Conservation (phyloP, 441 rosid genomes). For the Gossypium gossypioides region DNA sequence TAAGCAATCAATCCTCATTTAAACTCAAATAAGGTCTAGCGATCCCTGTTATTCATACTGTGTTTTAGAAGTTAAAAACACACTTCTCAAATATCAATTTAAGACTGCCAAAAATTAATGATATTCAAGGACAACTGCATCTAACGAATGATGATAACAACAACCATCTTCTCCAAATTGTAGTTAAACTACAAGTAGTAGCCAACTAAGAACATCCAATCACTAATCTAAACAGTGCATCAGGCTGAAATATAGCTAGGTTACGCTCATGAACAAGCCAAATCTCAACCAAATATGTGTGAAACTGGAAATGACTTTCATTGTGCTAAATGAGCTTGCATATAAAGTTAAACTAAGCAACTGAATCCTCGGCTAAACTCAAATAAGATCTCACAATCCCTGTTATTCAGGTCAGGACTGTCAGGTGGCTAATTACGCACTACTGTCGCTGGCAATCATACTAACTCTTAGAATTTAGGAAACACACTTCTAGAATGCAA, state of each 20-base stretch:
- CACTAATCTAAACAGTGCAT: not conserved
- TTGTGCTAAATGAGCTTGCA: not conserved
- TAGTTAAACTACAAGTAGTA: not conserved
- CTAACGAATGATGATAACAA: not conserved
- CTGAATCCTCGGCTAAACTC: not conserved
- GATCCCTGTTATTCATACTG: not conserved
- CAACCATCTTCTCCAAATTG: not conserved
- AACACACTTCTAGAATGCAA: not conserved
- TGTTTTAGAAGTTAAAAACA: not conserved
- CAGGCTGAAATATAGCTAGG: not conserved
- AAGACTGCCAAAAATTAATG: not conserved
- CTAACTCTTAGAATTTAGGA: not conserved
- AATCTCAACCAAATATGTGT: not conserved
- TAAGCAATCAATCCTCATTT: not conserved
- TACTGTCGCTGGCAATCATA: not conserved
- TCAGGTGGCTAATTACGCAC: not conserved
- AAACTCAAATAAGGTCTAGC: not conserved
- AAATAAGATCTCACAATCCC: not conserved
- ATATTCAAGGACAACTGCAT: not conserved
- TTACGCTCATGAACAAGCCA: not conserved
- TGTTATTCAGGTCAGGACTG: not conserved
- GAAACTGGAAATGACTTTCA: not conserved
- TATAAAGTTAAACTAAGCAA: not conserved
- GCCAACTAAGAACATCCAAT: not conserved
- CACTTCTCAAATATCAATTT: not conserved